Conservation (phyloP, 495 filamentous ascomycete species). For the Hypoxylon crocopeplum region DNA sequence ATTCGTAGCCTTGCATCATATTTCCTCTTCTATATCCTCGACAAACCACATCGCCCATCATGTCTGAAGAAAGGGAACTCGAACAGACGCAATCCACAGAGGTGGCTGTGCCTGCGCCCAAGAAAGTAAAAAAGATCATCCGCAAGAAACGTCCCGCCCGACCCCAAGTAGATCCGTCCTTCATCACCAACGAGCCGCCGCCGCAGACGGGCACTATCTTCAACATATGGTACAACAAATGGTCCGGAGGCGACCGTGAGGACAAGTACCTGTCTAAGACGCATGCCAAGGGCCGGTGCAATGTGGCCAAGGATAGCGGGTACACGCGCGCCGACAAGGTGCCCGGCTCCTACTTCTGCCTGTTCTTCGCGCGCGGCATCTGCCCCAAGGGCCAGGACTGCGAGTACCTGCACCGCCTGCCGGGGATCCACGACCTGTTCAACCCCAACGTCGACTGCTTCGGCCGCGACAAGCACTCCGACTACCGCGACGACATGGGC, state of each 20-base stretch:
- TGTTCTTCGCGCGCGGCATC: constrained; percentile 84
- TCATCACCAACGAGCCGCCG: constrained; percentile 78
- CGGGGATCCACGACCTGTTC: constrained; percentile 81
- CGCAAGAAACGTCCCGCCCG: constrained; percentile 72
- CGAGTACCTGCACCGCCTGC: constrained; percentile 91
- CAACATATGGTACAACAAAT: constrained; percentile 97
- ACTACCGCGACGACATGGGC: constrained; percentile 96
- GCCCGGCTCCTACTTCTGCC: constrained; percentile 83
- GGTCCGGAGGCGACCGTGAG: constrained; percentile 92
- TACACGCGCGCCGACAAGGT: constrained; percentile 86
- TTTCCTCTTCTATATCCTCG: constrained; percentile 5
- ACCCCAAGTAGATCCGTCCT: constrained; percentile 79
- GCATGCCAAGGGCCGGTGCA: constrained; percentile 76
- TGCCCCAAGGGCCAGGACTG: constrained; percentile 90
- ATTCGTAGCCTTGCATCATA: constrained; percentile 16
- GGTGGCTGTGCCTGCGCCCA: constrained; percentile 53
- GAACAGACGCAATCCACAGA: constrained; percentile 46
- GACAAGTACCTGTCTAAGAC: constrained; percentile 83
- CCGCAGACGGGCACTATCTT: constrained; percentile 92
- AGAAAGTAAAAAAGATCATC: constrained; percentile 70
- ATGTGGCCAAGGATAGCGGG: constrained; percentile 79
- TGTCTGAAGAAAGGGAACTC: constrained; percentile 43
- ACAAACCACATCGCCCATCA: constrained; percentile 22
- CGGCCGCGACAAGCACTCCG: constrained; percentile 82
- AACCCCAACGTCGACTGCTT: constrained; percentile 94